A percentile compares a stretch with the other conserved stretches of the same genome.
Conservation (phyloP, 129 eudicot genomes). For the Cynara cardunculus region DNA sequence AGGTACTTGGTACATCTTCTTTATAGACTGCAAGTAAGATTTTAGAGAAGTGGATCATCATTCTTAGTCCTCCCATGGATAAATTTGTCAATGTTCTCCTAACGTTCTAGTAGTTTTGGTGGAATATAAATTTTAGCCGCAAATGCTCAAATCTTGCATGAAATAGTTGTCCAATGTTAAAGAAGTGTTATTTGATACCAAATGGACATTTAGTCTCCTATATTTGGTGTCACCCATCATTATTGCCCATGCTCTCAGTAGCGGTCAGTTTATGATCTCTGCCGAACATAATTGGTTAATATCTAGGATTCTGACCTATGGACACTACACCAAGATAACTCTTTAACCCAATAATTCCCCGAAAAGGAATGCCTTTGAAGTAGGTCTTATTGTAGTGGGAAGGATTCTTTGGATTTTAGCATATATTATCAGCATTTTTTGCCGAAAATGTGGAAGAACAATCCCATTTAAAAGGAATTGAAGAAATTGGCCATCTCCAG, state of each 20-base stretch:
- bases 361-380: background rate
- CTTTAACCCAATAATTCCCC: background rate
- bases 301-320: background rate
- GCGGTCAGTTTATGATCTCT: background rate
- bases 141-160: background rate
- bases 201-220: no score
- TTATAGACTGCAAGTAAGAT: background rate
- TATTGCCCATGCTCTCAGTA: background rate
- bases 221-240: background rate
- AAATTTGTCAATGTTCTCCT: background rate
- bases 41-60: background rate
- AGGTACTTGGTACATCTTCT: conserved; percentile 40
- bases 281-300: background rate
- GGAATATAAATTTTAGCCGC: background rate
- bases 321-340: background rate
- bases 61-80: background rate
- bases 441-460: background rate
- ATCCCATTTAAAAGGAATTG: background rate
- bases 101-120: background rate
- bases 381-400: background rate
- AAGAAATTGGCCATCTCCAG: background rate
- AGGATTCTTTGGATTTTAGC: background rate
- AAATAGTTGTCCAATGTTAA: background rate
- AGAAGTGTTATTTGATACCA: background rate
- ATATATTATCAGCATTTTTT: background rate